phyloP scores from a whole-genome alignment of 2,329 filamentous ascomycete species.

The Penicillium sp. region DNA sequence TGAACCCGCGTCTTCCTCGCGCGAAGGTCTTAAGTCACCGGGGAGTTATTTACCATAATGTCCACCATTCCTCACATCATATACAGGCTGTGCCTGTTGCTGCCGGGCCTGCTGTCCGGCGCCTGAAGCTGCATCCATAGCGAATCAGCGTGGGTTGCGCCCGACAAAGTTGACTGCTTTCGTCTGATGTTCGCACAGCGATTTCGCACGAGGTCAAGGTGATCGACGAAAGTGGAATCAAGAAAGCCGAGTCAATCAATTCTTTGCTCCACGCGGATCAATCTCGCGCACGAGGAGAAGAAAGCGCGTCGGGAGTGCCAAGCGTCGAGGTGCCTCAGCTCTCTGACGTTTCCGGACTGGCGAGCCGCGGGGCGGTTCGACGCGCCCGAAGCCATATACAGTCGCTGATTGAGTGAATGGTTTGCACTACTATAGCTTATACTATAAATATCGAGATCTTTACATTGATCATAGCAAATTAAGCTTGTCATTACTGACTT shows the following conservation, averaged over 20 bases:
- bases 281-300: not conserved
- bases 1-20: not conserved
- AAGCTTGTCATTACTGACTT: too few species aligned
- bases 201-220: too few species aligned
- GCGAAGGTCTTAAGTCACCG: not conserved
- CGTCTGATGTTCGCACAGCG: too few species aligned
- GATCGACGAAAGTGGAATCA: not conserved
- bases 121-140: conserved; percentile 53
- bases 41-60: conserved; percentile 60
- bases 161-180: too few species aligned
- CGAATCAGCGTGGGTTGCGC: conserved; percentile 5
- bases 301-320: conserved; percentile 16
- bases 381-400: not conserved
- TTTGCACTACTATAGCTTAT: too few species aligned
- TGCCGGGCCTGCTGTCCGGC: conserved; percentile 55
- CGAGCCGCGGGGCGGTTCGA: not conserved
- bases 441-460: too few species aligned
- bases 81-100: conserved; percentile 59
- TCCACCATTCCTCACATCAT: conserved; percentile 66
- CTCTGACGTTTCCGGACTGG: conserved; percentile 20
- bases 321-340: conserved; percentile 17
- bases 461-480: too few species aligned
- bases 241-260: not conserved
- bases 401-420: not conserved
- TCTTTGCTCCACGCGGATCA: not conserved